Evolutionary conservation across 2,329 filamentous ascomycete species (phyloP).

Genomic region (Monosporascus sp.): DNA sequence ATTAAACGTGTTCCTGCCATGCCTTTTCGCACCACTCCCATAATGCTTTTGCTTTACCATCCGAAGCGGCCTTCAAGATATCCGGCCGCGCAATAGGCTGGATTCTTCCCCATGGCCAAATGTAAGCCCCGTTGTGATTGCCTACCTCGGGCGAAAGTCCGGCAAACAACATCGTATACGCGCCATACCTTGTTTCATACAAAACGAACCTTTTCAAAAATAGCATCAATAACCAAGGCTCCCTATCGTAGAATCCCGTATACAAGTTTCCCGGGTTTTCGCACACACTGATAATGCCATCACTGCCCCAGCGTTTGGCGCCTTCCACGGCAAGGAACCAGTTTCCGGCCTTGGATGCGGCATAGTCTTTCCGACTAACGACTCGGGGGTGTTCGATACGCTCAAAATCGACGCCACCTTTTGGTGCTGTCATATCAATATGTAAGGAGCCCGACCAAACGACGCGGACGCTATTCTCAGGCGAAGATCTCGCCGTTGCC

Average conservation of each 20-base stretch:
- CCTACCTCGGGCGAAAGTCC: conserved; percentile 1
- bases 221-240: conserved; percentile 2
- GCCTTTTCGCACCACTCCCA: conserved; percentile 8
- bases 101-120: background rate
- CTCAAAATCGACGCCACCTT: background rate
- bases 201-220: background rate
- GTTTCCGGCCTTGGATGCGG: background rate
- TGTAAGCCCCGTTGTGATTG: conserved; percentile 3
- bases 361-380: background rate
- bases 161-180: conserved; percentile 6
- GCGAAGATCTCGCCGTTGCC: background rate
- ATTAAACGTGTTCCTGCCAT: background rate
- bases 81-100: conserved; percentile 3
- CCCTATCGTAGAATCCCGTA: conserved; percentile 1
- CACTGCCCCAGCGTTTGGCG: background rate
- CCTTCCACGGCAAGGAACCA: conserved; percentile 6
- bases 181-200: conserved; percentile 3
- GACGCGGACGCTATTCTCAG: conserved; percentile 2
- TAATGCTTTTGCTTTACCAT: conserved; percentile 5
- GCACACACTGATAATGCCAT: conserved; percentile 4
- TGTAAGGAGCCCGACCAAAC: conserved; percentile 4
- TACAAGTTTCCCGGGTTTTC: conserved; percentile 4
- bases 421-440: conserved; percentile 1
- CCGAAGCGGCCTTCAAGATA: conserved; percentile 1
- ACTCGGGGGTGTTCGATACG: too few species aligned